Percentiles rank a stretch among this genome's conserved stretches.
Conservation (phyloP, 2,329 filamentous ascomycete genomes). For the Neofusicoccum sp. region DNA sequence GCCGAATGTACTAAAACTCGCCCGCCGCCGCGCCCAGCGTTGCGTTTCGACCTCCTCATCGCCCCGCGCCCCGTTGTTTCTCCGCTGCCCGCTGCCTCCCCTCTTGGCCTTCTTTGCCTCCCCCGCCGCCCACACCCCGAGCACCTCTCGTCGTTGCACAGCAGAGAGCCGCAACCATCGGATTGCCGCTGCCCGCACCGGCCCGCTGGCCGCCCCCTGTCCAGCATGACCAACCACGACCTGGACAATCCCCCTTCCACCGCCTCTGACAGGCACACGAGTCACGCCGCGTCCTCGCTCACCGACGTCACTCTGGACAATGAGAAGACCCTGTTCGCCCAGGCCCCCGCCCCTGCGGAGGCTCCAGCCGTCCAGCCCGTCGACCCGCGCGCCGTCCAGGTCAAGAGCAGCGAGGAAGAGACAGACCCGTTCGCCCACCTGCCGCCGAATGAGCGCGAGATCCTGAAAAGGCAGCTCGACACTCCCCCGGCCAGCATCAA, state of each 20-base stretch:
- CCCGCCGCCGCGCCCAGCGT: too few relatives aligned
- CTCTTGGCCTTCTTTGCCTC: background rate
- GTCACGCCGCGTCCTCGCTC: background rate
- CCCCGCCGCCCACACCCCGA: background rate
- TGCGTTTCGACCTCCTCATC: background rate
- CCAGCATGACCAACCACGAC: slow-evolving; percentile 9
- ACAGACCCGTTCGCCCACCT: slow-evolving; percentile 62
- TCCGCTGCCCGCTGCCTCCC: background rate
- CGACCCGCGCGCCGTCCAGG: slow-evolving; percentile 18
- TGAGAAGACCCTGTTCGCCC: slow-evolving; percentile 14
- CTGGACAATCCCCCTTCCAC: background rate
- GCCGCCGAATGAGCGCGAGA: slow-evolving; percentile 61
- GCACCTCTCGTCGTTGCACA: background rate
- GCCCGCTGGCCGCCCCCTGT: background rate
- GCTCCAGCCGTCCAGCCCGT: background rate
- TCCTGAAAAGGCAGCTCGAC: slow-evolving; percentile 67
- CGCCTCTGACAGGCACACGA: background rate
- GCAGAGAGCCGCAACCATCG: background rate
- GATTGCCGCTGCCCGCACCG: background rate
- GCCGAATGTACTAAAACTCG: too few relatives aligned
- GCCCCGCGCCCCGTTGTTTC: background rate
- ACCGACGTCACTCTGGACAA: slow-evolving; percentile 15
- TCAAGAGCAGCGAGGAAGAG: slow-evolving; percentile 38
- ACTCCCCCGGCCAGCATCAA: slow-evolving; percentile 63
- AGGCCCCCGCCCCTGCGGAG: background rate